A percentile compares a stretch with the other conserved stretches of the same genome.
phyloP scores from a whole-genome alignment of 768 basidiomycete species.

The Calocybe gangraenosa region DNA sequence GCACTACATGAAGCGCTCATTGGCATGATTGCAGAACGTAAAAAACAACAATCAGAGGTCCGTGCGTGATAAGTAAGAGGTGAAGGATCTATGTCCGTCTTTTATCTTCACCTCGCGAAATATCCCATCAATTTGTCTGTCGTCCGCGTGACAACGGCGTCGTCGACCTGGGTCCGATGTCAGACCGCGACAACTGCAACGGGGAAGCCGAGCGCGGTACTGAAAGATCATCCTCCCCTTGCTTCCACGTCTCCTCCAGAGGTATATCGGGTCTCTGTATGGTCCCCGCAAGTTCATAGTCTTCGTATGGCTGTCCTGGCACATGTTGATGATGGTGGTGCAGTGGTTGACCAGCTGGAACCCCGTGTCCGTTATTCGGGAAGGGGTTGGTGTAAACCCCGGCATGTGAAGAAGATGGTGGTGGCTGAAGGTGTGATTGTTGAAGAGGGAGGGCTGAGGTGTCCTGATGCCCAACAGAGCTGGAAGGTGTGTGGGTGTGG shows the following conservation, averaged over 20 bases:
- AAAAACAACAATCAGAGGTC: too few species aligned
- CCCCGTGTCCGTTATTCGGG: too few species aligned
- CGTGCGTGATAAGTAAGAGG: too few species aligned
- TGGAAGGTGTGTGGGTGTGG: constrained; percentile 18
- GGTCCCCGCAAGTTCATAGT: constrained; percentile 29
- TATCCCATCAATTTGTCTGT: too few species aligned
- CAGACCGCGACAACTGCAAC: not conserved
- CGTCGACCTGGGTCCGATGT: not conserved
- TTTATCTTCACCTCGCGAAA: too few species aligned
- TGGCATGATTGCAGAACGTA: too few species aligned
- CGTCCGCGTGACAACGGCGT: not conserved
- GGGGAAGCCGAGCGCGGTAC: constrained; percentile 5
- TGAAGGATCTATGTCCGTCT: too few species aligned
- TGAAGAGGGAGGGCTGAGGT: constrained; percentile 15
- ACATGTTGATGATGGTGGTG: too few species aligned
- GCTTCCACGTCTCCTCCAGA: constrained; percentile 31
- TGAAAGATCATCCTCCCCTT: constrained; percentile 20
- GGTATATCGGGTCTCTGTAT: constrained; percentile 27
- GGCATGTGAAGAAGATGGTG: not conserved
- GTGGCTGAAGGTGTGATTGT: not conserved
- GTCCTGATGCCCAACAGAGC: constrained; percentile 6
- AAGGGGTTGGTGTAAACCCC: constrained; percentile 13
- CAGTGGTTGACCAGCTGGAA: too few species aligned
- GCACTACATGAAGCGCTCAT: too few species aligned
- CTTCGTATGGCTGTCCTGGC: not conserved